phyloP scores from a whole-genome alignment of 352 stramenopile species.

The Globisporangium abappressorium region DNA sequence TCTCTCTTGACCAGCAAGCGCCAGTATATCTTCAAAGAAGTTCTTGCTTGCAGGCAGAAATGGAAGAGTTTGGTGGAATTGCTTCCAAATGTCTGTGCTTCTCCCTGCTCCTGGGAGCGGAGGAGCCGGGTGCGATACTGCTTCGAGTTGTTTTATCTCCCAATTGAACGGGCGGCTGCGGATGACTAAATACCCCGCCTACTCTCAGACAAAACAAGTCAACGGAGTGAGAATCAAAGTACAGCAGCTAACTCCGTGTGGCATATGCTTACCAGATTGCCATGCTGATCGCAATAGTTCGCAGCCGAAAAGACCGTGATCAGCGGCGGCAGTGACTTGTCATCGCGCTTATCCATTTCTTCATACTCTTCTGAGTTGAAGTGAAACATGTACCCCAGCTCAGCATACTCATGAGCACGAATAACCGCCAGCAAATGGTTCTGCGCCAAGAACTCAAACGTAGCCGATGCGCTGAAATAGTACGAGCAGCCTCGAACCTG shows the following conservation, averaged over 20 bases:
- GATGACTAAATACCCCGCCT: slow-evolving; percentile 64
- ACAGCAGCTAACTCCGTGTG: not conserved
- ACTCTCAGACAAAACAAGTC: not conserved
- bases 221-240: not conserved
- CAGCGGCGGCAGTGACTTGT: slow-evolving; percentile 63
- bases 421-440: slow-evolving; percentile 75
- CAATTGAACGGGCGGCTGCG: slow-evolving; percentile 41
- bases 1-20: slow-evolving; percentile 25
- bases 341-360: slow-evolving; percentile 38
- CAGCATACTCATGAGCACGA: slow-evolving; percentile 80
- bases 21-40: slow-evolving; percentile 77
- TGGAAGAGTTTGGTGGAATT: slow-evolving; percentile 74
- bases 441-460: slow-evolving; percentile 62
- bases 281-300: slow-evolving; percentile 93
- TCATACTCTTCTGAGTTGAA: slow-evolving; percentile 46
- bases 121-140: slow-evolving; percentile 52
- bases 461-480: slow-evolving; percentile 84
- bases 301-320: slow-evolving; percentile 95
- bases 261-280: slow-evolving; percentile 47
- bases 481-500: slow-evolving; percentile 77
- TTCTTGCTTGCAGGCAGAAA: slow-evolving; percentile 79
- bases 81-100: slow-evolving; percentile 62
- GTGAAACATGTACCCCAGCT: slow-evolving; percentile 64
- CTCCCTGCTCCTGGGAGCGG: slow-evolving; percentile 42
- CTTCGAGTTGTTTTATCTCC: slow-evolving; percentile 52